These are phyloP conservation scores for Rhizopus sp. DNA, from an alignment of 371 early-diverging fungal genomes.

Conservation along the genomic window DNA sequence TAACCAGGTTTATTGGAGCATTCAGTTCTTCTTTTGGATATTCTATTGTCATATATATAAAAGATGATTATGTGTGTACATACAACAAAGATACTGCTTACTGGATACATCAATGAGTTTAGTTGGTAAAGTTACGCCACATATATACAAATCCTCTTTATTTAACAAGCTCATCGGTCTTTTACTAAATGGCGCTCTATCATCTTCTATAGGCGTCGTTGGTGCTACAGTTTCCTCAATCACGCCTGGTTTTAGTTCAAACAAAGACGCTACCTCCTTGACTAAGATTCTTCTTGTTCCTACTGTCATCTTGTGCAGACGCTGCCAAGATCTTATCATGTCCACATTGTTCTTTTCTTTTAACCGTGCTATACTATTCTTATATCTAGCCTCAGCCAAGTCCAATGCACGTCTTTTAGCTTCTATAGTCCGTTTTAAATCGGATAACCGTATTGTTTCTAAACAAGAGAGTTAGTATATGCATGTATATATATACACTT, in stretches of 20 bases:
- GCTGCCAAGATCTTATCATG: conserved; percentile 31
- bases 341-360: conserved; percentile 24
- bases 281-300: conserved; percentile 55
- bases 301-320: conserved; percentile 38
- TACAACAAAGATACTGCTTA: conserved; percentile 12
- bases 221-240: conserved; percentile 21
- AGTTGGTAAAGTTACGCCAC: conserved; percentile 50
- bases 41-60: conserved; percentile 23
- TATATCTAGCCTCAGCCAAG: background rate
- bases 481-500: background rate
- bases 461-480: background rate
- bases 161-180: background rate
- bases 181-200: conserved; percentile 3
- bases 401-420: conserved; percentile 20
- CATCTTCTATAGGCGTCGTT: background rate
- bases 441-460: conserved; percentile 9
- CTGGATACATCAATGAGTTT: conserved; percentile 47
- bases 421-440: conserved; percentile 2
- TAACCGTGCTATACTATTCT: conserved; percentile 10
- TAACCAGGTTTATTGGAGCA: conserved; percentile 77
- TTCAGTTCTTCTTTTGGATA: conserved; percentile 76
- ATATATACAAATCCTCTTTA: conserved; percentile 58
- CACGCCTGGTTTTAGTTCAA: conserved; percentile 52
- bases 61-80: background rate
- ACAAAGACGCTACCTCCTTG: conserved; percentile 57